phyloP scores from a whole-genome alignment of 129 eudicot species.

The Centaurea solstitialis region DNA sequence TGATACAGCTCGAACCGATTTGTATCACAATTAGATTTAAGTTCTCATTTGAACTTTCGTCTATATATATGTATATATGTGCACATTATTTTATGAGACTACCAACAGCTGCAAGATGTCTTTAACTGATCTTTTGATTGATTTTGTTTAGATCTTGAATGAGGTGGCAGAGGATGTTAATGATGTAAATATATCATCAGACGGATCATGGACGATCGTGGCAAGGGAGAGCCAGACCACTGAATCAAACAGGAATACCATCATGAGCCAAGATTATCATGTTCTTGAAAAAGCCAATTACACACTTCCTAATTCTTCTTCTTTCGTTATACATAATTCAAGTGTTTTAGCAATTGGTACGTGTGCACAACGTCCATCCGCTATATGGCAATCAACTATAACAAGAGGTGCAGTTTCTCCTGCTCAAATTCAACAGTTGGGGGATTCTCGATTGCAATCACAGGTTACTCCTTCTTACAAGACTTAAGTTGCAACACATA shows the following conservation, averaged over 20 bases:
- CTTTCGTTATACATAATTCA: neutral
- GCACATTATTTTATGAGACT: neutral
- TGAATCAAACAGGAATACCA: neutral
- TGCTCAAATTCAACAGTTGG: neutral
- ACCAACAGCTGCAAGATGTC: neutral
- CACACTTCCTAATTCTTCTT: conserved; percentile 8
- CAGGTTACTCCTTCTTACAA: neutral
- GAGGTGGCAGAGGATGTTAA: conserved; percentile 33
- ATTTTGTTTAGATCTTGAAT: conserved; percentile 37
- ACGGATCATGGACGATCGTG: conserved; percentile 40
- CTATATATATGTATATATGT: too few relatives aligned
- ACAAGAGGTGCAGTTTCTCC: neutral
- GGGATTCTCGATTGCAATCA: neutral
- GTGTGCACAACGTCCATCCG: neutral
- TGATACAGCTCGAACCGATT: too few relatives aligned
- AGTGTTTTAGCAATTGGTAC: neutral
- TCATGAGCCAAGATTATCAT: neutral
- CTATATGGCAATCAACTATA: neutral
- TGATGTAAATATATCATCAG: conserved; percentile 35
- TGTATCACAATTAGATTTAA: too few relatives aligned
- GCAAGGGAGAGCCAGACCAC: neutral
- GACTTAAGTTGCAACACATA: conserved; percentile 1
- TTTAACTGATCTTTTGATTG: neutral
- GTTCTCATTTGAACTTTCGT: too few relatives aligned
- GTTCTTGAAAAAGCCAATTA: conserved; percentile 5